Evolutionary conservation across 495 filamentous ascomycete genomes (phyloP).

Genomic region (Xylaria flabelliformis): DNA sequence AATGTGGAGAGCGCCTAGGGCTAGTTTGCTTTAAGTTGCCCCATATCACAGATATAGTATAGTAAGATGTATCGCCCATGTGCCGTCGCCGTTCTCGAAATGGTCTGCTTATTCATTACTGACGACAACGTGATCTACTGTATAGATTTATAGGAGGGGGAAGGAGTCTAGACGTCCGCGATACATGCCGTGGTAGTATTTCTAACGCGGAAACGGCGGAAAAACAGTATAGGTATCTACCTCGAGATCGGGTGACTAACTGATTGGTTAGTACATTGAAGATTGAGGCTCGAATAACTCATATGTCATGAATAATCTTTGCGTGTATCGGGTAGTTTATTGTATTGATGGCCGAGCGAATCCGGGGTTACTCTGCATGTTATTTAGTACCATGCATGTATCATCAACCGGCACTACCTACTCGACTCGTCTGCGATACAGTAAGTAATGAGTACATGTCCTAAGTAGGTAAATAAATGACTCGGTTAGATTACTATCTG

Average conservation of each 20-base stretch:
- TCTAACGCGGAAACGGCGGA: slow-evolving; percentile 21
- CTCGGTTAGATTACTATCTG: slow-evolving; percentile 10
- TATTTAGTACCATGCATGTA: slow-evolving; percentile 17
- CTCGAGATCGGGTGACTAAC: neutral
- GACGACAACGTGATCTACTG: neutral
- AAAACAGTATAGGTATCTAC: neutral
- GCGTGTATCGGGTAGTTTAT: slow-evolving; percentile 15
- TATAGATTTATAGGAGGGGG: neutral
- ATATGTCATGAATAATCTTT: slow-evolving; percentile 12
- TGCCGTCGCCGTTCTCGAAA: neutral
- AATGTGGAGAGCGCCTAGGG: neutral
- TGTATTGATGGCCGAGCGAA: slow-evolving; percentile 1
- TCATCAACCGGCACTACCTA: neutral
- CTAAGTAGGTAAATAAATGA: neutral
- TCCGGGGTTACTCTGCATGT: slow-evolving; percentile 20
- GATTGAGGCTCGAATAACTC: neutral
- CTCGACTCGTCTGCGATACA: neutral
- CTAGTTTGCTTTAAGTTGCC: neutral
- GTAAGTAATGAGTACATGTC: neutral
- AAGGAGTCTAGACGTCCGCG: slow-evolving; percentile 1
- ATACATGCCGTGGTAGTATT: neutral
- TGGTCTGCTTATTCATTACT: neutral
- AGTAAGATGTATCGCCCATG: neutral
- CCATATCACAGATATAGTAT: neutral
- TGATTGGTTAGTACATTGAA: slow-evolving; percentile 1